A percentile compares a stretch with the other conserved stretches of the same genome.
Evolutionary conservation across 768 basidiomycete species (phyloP).

Genomic region (Omphalotus guepiniiformis): DNA sequence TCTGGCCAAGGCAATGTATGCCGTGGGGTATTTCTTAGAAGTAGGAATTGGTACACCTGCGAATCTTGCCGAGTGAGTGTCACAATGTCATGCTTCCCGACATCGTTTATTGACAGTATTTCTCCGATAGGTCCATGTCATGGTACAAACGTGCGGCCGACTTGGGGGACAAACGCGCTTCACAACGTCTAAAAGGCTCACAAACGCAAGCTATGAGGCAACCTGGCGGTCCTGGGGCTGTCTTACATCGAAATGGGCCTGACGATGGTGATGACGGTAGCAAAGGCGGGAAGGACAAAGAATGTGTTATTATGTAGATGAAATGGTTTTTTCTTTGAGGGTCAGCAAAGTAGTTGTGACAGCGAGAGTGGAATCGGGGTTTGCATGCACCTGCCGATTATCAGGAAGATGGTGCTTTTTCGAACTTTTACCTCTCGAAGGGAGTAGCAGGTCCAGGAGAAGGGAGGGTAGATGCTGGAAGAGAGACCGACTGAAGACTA

Average conservation of each 20-base stretch:
- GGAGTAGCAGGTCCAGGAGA: no score
- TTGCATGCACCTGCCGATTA: no score
- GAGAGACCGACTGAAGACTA: no score
- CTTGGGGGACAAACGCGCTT: slow-evolving; percentile 89
- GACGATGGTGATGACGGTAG: slow-evolving; percentile 31
- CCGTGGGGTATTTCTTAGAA: slow-evolving; percentile 95
- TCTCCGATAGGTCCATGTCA: slow-evolving; percentile 48
- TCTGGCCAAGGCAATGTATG: slow-evolving; percentile 94
- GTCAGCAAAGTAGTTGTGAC: no score
- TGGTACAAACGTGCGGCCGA: slow-evolving; percentile 93
- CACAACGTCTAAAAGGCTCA: slow-evolving; percentile 68
- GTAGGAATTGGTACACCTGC: slow-evolving; percentile 83
- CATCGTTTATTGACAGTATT: slow-evolving; percentile 4
- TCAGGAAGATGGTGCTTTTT: no score
- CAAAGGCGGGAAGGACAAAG: slow-evolving; percentile 67
- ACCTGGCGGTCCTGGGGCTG: slow-evolving; percentile 58
- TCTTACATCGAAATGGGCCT: slow-evolving; percentile 54
- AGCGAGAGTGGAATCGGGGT: no score
- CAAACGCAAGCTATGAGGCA: slow-evolving; percentile 49
- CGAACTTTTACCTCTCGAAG: no score
- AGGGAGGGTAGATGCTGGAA: no score
- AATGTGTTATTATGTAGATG: slow-evolving; percentile 81
- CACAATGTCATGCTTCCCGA: slow-evolving; percentile 6
- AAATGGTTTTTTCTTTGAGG: no score
- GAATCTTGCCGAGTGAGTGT: slow-evolving; percentile 61